Conservation (phyloP, 2,329 filamentous ascomycete genomes). For the Aureobasidium pullulans region DNA sequence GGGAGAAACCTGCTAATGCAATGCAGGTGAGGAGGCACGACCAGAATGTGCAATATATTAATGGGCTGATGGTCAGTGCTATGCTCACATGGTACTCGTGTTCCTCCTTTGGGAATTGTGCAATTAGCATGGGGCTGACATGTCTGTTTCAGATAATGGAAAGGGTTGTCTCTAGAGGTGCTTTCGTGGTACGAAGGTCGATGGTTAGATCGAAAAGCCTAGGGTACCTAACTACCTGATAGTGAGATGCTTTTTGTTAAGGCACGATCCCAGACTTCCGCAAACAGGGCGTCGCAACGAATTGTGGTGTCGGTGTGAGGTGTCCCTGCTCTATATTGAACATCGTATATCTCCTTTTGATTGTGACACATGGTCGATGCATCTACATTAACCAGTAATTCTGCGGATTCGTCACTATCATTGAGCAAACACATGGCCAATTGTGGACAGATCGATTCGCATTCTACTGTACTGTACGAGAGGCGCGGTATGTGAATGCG, state of each 20-base stretch:
- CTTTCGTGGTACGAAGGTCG: neutral
- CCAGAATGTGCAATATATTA: neutral
- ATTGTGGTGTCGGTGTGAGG: conserved; percentile 1
- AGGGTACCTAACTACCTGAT: neutral
- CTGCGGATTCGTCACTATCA: too few species aligned
- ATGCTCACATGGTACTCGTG: neutral
- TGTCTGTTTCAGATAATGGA: neutral
- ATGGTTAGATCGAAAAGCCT: neutral
- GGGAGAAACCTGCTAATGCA: neutral
- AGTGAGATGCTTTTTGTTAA: neutral
- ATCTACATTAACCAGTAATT: neutral
- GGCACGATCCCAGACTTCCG: neutral
- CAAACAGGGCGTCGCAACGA: neutral
- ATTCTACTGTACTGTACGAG: neutral
- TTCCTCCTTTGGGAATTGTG: neutral
- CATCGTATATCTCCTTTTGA: neutral
- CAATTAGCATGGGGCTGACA: neutral
- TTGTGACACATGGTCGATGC: neutral
- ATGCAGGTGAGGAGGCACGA: neutral
- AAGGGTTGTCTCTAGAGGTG: neutral
- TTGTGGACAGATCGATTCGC: too few species aligned
- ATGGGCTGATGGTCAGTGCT: conserved; percentile 4
- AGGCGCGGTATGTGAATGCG: neutral
- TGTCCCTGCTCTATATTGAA: neutral
- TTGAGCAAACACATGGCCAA: too few species aligned